These are phyloP conservation scores for Blastobotrys illinoisensis DNA, from an alignment of 1,139 yeast genomes.

Conservation along the genomic window DNA sequence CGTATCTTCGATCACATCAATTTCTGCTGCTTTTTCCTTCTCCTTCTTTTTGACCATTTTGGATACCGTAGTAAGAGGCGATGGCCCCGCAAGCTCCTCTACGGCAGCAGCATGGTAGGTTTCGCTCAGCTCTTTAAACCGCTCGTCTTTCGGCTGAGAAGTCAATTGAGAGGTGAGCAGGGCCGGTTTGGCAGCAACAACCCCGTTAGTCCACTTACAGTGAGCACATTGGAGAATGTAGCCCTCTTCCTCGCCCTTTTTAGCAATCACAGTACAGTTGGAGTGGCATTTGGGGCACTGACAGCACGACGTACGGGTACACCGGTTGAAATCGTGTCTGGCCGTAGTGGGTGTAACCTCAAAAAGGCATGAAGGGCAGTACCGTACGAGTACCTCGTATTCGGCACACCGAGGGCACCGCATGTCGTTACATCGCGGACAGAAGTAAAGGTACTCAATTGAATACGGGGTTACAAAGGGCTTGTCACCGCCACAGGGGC, in stretches of 20 bases:
- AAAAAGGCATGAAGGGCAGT: slow-evolving; percentile 27
- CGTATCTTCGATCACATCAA: not conserved
- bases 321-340: slow-evolving; percentile 20
- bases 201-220: slow-evolving; percentile 20
- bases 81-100: slow-evolving; percentile 7
- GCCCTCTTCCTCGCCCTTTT: slow-evolving; percentile 8
- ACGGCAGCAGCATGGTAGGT: slow-evolving; percentile 9
- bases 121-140: not conserved
- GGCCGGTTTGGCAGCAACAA: not conserved
- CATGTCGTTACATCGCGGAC: slow-evolving; percentile 23
- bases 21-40: not conserved
- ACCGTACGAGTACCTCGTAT: slow-evolving; percentile 24
- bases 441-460: slow-evolving; percentile 25
- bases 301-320: slow-evolving; percentile 25
- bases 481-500: slow-evolving; percentile 11
- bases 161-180: not conserved
- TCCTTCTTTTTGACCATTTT: slow-evolving; percentile 9
- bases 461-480: slow-evolving; percentile 11
- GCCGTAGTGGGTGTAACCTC: slow-evolving; percentile 27
- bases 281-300: slow-evolving; percentile 25
- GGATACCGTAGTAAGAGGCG: slow-evolving; percentile 2
- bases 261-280: slow-evolving; percentile 5
- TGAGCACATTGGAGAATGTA: slow-evolving; percentile 20
- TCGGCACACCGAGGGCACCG: slow-evolving; percentile 27
- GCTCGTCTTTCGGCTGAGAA: not conserved